A percentile compares a stretch with the other conserved stretches of the same genome.
Conservation (phyloP, 2,329 filamentous ascomycete genomes). For the Ramularia endophylla region DNA sequence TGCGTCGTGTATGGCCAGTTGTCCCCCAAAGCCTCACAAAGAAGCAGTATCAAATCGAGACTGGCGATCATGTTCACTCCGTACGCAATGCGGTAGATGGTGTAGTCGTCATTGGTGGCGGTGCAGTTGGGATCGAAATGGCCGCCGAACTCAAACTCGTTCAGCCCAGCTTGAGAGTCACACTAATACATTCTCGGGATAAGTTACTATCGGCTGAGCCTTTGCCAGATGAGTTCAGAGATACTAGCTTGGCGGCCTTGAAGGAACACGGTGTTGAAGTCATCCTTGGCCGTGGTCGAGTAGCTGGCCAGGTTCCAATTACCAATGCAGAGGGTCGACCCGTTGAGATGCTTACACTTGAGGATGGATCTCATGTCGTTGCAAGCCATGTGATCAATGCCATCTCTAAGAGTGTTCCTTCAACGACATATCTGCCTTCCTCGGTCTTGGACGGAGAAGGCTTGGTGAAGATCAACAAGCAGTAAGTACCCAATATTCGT, state of each 20-base stretch:
- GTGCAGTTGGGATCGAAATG: slow-evolving; percentile 76
- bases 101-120: slow-evolving; percentile 69
- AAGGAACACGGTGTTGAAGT: slow-evolving; percentile 59
- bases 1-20: slow-evolving; percentile 64
- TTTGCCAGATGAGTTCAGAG: slow-evolving; percentile 63
- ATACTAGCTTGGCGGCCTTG: slow-evolving; percentile 53
- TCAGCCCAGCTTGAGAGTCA: slow-evolving; percentile 60
- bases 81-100: slow-evolving; percentile 49
- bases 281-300: slow-evolving; percentile 52
- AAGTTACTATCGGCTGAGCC: slow-evolving; percentile 68
- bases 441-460: too few species aligned
- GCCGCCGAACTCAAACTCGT: slow-evolving; percentile 68
- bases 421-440: slow-evolving; percentile 57
- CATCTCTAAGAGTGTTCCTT: slow-evolving; percentile 57
- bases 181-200: slow-evolving; percentile 65
- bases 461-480: too few species aligned
- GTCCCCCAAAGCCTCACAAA: slow-evolving; percentile 61
- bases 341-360: slow-evolving; percentile 49
- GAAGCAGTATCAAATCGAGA: slow-evolving; percentile 59
- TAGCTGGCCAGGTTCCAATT: too few species aligned
- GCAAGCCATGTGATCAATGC: slow-evolving; percentile 65
- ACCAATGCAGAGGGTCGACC: slow-evolving; percentile 39
- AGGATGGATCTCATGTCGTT: slow-evolving; percentile 53
- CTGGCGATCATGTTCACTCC: slow-evolving; percentile 51
- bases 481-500: too few species aligned